Percentiles rank a stretch among this genome's conserved stretches.
phyloP scores from a whole-genome alignment of 305 asterid species.

The Fraxinus greggii region DNA sequence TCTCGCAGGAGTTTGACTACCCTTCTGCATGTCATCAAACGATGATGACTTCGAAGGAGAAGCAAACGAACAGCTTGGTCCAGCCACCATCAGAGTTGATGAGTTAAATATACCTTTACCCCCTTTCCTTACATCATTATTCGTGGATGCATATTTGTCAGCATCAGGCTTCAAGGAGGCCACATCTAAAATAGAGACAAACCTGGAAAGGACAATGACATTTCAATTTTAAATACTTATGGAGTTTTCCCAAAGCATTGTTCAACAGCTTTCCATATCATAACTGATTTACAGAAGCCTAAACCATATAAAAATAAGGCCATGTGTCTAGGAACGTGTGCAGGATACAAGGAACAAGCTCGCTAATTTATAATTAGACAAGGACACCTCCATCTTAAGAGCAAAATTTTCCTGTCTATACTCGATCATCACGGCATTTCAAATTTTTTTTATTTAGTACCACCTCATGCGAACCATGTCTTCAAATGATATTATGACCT shows the following conservation, averaged over 20 bases:
- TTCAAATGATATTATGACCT: neutral
- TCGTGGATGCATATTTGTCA: conserved; percentile 48
- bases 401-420: neutral
- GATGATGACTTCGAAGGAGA: conserved; percentile 34
- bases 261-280: neutral
- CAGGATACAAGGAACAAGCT: neutral
- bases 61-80: conserved; percentile 49
- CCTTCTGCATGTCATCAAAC: conserved; percentile 31
- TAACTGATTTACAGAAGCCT: neutral
- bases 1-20: conserved; percentile 26
- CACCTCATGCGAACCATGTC: neutral
- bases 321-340: conserved; percentile 13
- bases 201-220: conserved; percentile 45
- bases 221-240: neutral
- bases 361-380: conserved; percentile 4
- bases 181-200: conserved; percentile 79
- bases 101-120: conserved; percentile 62
- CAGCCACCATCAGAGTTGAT: conserved; percentile 83
- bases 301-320: conserved; percentile 5
- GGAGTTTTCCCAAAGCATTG: conserved; percentile 6
- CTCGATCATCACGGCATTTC: neutral
- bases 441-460: neutral
- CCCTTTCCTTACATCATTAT: conserved; percentile 38
- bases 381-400: conserved; percentile 10
- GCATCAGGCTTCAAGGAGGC: conserved; percentile 74